Evolutionary conservation across 805 yeast species (phyloP), one percentile per base, ranked within the genome.

Genomic region (Candida taoyuanica): DNA sequence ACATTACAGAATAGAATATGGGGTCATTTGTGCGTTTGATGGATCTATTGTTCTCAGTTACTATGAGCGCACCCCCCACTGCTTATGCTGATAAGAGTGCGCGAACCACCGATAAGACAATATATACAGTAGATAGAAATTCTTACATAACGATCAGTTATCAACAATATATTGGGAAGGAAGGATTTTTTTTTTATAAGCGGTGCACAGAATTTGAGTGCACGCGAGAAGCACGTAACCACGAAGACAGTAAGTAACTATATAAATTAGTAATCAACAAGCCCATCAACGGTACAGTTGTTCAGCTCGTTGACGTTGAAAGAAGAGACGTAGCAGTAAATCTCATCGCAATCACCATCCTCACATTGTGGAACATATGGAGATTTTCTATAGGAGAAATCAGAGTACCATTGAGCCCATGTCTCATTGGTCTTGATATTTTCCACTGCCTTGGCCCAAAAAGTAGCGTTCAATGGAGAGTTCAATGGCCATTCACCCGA

Each of bases 391-490:
- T 68, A 70, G 33, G 76, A 68, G 37, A 59, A 62, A 42, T 68
- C 64, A 29, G 71, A 63, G 57, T 74, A 81, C 14, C 43, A 29
- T 48, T 77, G 83, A 36, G 78, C 68, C 46, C 65, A 59, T 3
- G 58, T 65, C 25, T 65, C 60, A 47, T 72, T 61, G 33, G 57
- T 52, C 31, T 65, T 62, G 46, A 81, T 38, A 17, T 42, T 38
- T 4, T 37, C 44, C 20, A 46, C 64, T 27, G 60, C 58, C 20
- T 62, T 56, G 4, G 80, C 73, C 87, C 87, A 78, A 65, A 78
- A 81, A 14, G 78, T 70, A 15, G 78, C 87, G 52, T 80, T 81
- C 52, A 81, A 67, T 11, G 86, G 83, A 13, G 80, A 64, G 9
- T 57, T 48, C 11, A 37, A 46, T 14, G 86, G 85, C 88, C 88